Evolutionary conservation across 148 eudicot genomes (phyloP).

Genomic region (Cornus kousa): DNA sequence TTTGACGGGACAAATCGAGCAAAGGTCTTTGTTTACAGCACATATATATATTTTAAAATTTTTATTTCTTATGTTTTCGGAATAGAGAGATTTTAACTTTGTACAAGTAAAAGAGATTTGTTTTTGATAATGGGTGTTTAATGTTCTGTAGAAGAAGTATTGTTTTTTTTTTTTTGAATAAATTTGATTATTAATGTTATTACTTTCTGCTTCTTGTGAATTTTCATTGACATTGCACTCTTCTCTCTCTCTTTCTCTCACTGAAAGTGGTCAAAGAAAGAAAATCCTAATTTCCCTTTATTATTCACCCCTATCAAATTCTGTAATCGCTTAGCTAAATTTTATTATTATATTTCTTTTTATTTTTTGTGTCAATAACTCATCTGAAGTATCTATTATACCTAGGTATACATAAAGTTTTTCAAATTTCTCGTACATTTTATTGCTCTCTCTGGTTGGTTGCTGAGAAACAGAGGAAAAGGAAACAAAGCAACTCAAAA

Average conservation of each 20-base stretch:
- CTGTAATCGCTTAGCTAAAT: background rate
- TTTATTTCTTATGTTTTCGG: too few relatives aligned
- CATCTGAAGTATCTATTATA: too few relatives aligned
- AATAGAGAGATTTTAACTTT: too few relatives aligned
- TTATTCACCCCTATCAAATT: background rate
- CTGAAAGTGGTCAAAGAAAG: background rate
- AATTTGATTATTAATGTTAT: background rate
- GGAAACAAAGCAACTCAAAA: background rate
- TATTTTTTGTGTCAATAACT: too few relatives aligned
- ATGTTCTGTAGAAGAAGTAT: background rate
- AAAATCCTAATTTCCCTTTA: too few relatives aligned
- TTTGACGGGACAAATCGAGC: constrained; percentile 1
- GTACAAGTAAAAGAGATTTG: too few relatives aligned
- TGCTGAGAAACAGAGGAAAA: background rate
- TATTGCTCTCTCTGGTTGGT: background rate
- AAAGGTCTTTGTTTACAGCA: constrained; percentile 1
- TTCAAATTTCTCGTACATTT: background rate
- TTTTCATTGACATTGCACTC: background rate
- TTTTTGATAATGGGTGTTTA: too few relatives aligned
- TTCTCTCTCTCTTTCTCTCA: too few relatives aligned
- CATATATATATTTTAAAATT: too few relatives aligned
- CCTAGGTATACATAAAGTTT: too few relatives aligned
- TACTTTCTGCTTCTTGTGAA: background rate
- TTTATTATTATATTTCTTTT: too few relatives aligned
- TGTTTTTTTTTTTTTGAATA: background rate